These are phyloP conservation scores for Mycena leptocephala DNA, from an alignment of 768 basidiomycete genomes.

Conservation along the genomic window DNA sequence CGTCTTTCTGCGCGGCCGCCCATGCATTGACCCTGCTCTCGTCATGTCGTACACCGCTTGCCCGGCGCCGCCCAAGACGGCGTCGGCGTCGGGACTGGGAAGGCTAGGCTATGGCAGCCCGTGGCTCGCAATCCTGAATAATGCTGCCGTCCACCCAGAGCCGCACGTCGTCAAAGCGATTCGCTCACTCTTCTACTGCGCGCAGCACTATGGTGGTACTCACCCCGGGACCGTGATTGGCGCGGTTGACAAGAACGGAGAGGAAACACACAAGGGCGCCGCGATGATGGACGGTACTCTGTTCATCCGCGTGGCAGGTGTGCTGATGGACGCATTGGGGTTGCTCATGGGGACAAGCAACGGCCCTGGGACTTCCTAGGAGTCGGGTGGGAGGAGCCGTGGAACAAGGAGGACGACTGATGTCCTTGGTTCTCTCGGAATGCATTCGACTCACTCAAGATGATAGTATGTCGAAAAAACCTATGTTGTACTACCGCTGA, in stretches of 20 bases:
- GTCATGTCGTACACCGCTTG: slow-evolving; percentile 54
- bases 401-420: no score
- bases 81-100: slow-evolving; percentile 10
- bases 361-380: slow-evolving; percentile 59
- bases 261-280: slow-evolving; percentile 54
- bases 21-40: slow-evolving; percentile 54
- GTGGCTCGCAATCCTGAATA: slow-evolving; percentile 55
- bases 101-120: slow-evolving; percentile 53
- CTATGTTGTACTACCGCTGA: background rate
- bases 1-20: slow-evolving; percentile 57
- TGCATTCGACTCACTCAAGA: no score
- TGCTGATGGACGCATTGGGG: slow-evolving; percentile 59
- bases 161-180: slow-evolving; percentile 57
- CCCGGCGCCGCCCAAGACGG: slow-evolving; percentile 48
- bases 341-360: slow-evolving; percentile 54
- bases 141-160: slow-evolving; percentile 56
- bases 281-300: slow-evolving; percentile 57
- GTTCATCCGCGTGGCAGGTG: slow-evolving; percentile 63
- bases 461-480: background rate
- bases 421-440: no score
- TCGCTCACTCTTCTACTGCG: slow-evolving; percentile 53
- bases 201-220: slow-evolving; percentile 50
- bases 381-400: slow-evolving; percentile 64
- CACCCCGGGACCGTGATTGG: slow-evolving; percentile 47
- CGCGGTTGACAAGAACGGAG: slow-evolving; percentile 42